phyloP scores from a whole-genome alignment of 805 yeast genomes.

The Cyberlindnera xylosilytica region DNA sequence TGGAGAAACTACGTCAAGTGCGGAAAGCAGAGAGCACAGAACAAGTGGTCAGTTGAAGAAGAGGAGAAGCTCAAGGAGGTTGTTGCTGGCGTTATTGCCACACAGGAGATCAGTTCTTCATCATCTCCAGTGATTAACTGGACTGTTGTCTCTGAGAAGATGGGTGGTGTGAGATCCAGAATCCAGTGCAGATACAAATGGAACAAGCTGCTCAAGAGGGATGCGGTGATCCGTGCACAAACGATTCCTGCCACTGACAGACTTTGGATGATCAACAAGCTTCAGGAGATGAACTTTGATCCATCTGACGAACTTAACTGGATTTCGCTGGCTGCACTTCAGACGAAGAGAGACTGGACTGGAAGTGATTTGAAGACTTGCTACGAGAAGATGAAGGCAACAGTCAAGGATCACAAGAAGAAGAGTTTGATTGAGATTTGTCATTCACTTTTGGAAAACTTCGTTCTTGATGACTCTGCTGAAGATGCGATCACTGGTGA shows the following conservation, averaged over 20 bases:
- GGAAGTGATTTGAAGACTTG: conserved; percentile 59
- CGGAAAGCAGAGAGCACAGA: conserved; percentile 69
- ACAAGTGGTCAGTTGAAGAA: conserved; percentile 78
- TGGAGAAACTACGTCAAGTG: conserved; percentile 96
- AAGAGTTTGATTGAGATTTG: conserved; percentile 36
- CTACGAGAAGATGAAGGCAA: conserved; percentile 56
- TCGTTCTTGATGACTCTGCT: conserved; percentile 18
- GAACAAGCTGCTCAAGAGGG: conserved; percentile 74
- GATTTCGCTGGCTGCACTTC: conserved; percentile 49
- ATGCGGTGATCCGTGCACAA: conserved; percentile 42
- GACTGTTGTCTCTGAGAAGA: conserved; percentile 85
- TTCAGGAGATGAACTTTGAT: conserved; percentile 41
- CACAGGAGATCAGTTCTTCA: conserved; percentile 20
- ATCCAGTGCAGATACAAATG: conserved; percentile 96
- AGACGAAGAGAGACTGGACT: conserved; percentile 47
- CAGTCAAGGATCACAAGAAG: conserved; percentile 46
- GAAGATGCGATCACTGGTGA: not conserved
- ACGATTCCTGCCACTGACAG: conserved; percentile 45
- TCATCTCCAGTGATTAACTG: conserved; percentile 61
- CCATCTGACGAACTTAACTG: conserved; percentile 48
- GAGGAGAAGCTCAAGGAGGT: conserved; percentile 60
- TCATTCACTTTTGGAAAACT: conserved; percentile 25
- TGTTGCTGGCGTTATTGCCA: conserved; percentile 46
- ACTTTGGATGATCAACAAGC: conserved; percentile 44
- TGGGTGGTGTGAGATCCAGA: conserved; percentile 86